phyloP scores from a whole-genome alignment of 495 filamentous ascomycete genomes.

The Penicillium dipodomyicola region DNA sequence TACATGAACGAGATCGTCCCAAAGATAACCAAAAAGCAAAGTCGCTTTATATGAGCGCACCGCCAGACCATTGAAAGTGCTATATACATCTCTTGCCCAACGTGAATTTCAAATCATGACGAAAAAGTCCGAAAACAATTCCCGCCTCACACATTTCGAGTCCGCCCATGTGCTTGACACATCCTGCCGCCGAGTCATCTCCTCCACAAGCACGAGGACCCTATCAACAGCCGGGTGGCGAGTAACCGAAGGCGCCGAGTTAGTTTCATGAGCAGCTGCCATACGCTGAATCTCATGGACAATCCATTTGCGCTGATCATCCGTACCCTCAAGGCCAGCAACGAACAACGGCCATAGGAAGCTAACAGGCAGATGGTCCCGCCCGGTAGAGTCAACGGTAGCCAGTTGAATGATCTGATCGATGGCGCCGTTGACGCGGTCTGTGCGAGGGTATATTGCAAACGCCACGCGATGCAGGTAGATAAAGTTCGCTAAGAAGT shows the following conservation, averaged over 20 bases:
- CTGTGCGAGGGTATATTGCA: constrained; percentile 43
- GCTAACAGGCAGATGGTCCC: constrained; percentile 28
- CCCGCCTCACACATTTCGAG: constrained; percentile 37
- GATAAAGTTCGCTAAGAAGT: constrained; percentile 43
- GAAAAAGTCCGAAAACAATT: constrained; percentile 40
- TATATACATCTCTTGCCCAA: constrained; percentile 2
- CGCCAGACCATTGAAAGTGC: neutral
- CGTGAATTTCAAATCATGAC: constrained; percentile 32
- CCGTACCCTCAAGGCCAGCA: constrained; percentile 37
- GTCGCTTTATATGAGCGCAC: neutral
- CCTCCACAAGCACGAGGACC: constrained; percentile 34
- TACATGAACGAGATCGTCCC: neutral
- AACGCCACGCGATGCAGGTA: constrained; percentile 45
- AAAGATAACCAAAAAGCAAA: neutral
- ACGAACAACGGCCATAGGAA: constrained; percentile 44
- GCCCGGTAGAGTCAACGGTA: constrained; percentile 28
- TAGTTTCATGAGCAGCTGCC: constrained; percentile 15
- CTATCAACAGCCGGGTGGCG: constrained; percentile 37
- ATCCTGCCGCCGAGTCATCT: constrained; percentile 43
- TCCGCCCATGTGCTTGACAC: constrained; percentile 42
- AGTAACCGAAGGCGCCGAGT: constrained; percentile 5
- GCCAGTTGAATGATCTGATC: constrained; percentile 42
- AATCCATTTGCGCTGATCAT: constrained; percentile 38
- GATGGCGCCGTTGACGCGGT: constrained; percentile 40
- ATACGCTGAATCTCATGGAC: constrained; percentile 38